phyloP scores from a whole-genome alignment of 805 yeast genomes.

The Wickerhamomyces chambardii region DNA sequence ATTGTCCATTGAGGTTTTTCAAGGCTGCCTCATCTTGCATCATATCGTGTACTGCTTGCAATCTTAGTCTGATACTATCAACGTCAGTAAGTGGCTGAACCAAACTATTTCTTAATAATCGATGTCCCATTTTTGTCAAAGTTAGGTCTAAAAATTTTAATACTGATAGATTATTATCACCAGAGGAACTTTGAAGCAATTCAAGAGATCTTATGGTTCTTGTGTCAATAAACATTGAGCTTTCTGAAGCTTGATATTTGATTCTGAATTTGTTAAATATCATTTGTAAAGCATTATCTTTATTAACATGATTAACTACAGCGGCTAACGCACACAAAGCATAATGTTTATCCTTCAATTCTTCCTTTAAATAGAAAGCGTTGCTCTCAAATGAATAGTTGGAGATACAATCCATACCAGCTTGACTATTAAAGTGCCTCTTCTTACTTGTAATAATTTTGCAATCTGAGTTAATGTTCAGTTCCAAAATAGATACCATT shows the following conservation, averaged over 20 bases:
- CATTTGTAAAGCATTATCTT: constrained; percentile 2
- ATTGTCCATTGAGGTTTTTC: constrained; percentile 9
- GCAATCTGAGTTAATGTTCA: constrained; percentile 18
- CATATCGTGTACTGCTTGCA: constrained; percentile 28
- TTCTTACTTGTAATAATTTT: constrained; percentile 17
- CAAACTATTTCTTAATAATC: constrained; percentile 30
- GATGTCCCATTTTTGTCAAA: constrained; percentile 35
- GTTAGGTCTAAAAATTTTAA: constrained; percentile 29
- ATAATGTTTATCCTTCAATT: constrained; percentile 18
- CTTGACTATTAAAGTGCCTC: constrained; percentile 15
- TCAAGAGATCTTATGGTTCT: constrained; percentile 29
- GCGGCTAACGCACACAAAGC: constrained; percentile 27
- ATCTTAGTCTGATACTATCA: constrained; percentile 24
- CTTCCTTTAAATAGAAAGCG: constrained; percentile 12
- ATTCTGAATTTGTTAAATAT: constrained; percentile 24
- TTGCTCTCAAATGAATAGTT: constrained; percentile 12
- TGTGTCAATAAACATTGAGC: constrained; percentile 33
- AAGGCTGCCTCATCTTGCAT: constrained; percentile 8
- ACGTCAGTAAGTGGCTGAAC: constrained; percentile 38
- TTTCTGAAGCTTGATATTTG: constrained; percentile 27
- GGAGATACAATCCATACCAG: constrained; percentile 16
- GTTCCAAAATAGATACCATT: constrained; percentile 25
- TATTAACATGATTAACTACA: constrained; percentile 16
- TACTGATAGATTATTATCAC: constrained; percentile 22
- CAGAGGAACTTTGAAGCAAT: constrained; percentile 23